Evolutionary conservation across 345 rosid genomes (phyloP).

Genomic region (Acer campestre): DNA sequence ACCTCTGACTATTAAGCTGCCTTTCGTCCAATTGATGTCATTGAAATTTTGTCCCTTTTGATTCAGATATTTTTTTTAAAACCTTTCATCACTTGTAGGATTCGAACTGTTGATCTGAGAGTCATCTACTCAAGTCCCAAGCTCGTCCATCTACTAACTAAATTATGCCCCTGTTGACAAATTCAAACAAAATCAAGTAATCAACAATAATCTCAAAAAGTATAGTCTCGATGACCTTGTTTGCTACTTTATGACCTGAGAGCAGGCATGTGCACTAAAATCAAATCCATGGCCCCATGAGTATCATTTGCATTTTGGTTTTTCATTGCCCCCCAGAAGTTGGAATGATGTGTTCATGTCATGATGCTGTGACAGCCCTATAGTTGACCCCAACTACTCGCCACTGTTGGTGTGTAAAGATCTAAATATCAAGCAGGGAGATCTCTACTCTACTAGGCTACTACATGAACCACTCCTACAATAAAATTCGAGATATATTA

Average conservation of each 20-base stretch:
- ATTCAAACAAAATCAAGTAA: background rate
- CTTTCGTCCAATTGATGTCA: too few relatives aligned
- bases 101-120: too few relatives aligned
- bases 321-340: conserved; percentile 7
- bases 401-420: background rate
- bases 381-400: background rate
- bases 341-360: conserved; percentile 17
- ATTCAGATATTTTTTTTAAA: too few relatives aligned
- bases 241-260: background rate
- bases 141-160: too few relatives aligned
- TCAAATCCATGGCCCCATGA: background rate
- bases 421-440: background rate
- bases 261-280: conserved; percentile 7
- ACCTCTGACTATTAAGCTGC: background rate
- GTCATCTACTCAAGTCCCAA: too few relatives aligned
- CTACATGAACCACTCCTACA: background rate
- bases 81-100: too few relatives aligned
- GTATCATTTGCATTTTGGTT: background rate
- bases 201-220: background rate
- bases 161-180: background rate
- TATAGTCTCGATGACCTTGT: background rate
- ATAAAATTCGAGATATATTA: too few relatives aligned
- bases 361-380: background rate
- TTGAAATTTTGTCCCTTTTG: too few relatives aligned
- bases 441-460: background rate